Evolutionary conservation across 257 asterid species (phyloP).

Genomic region (Osmanthus fragrans): DNA sequence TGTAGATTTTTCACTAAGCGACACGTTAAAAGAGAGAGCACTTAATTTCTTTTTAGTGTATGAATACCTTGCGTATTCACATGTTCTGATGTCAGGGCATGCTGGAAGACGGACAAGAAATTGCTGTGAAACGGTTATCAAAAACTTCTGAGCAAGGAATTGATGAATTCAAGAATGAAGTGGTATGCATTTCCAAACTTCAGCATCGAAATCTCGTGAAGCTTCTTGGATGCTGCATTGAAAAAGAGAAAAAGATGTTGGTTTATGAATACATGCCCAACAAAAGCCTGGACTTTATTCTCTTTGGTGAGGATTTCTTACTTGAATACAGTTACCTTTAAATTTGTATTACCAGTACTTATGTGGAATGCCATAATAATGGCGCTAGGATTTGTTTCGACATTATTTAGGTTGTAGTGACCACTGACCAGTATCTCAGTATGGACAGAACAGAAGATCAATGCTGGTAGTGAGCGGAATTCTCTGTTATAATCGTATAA

Average conservation of each 20-base stretch:
- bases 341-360: too few species aligned
- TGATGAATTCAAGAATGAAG: conserved; percentile 56
- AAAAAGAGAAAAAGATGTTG: conserved; percentile 48
- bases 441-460: background rate
- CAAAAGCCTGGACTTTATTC: conserved; percentile 47
- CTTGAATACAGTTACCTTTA: background rate
- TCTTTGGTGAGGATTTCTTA: conserved; percentile 38
- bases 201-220: conserved; percentile 64
- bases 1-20: background rate
- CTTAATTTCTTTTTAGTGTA: too few species aligned
- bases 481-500: background rate
- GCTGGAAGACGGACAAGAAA: conserved; percentile 41
- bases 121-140: conserved; percentile 58
- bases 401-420: background rate
- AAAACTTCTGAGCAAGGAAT: conserved; percentile 50
- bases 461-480: background rate
- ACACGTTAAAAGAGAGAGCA: background rate
- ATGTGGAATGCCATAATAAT: too few species aligned
- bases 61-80: background rate
- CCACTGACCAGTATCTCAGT: background rate
- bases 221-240: conserved; percentile 55
- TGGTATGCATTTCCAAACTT: conserved; percentile 41
- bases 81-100: conserved; percentile 34
- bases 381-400: too few species aligned
- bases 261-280: conserved; percentile 55